Evolutionary conservation across 163 green algal species (phyloP).

Genomic region (Scenedesmus sp.): DNA sequence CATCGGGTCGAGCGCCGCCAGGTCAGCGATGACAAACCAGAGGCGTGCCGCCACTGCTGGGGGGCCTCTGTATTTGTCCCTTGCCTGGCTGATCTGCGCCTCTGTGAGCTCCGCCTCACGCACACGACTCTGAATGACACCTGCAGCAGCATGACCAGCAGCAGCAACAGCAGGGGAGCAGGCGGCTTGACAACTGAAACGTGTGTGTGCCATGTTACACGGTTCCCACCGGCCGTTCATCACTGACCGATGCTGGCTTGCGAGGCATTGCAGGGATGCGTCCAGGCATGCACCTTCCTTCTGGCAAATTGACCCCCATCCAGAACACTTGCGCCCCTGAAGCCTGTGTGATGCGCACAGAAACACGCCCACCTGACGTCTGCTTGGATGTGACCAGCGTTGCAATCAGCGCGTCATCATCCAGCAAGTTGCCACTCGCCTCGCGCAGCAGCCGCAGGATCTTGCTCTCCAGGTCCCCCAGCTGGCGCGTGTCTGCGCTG

Average conservation of each 20-base stretch:
- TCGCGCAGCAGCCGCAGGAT: constrained; percentile 79
- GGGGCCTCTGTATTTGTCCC: constrained; percentile 81
- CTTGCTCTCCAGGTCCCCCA: constrained; percentile 80
- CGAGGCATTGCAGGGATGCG: no score
- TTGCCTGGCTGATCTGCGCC: constrained; percentile 76
- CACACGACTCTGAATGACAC: constrained; percentile 72
- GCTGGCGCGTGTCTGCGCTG: constrained; percentile 81
- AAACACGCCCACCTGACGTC: constrained; percentile 68
- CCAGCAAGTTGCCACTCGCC: constrained; percentile 81
- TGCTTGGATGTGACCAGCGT: constrained; percentile 86
- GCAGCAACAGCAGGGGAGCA: no score
- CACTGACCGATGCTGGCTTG: no score
- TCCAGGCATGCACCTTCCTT: no score
- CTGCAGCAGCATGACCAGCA: constrained; percentile 40
- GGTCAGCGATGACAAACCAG: constrained; percentile 85
- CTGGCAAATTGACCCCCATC: no score
- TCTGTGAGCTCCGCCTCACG: constrained; percentile 86
- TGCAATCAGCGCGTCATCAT: constrained; percentile 84
- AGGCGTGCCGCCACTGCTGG: constrained; percentile 72
- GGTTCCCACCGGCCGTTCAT: no score
- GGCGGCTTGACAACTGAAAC: no score
- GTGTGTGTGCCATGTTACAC: no score
- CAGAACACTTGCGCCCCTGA: no score
- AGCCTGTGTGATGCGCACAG: no score
- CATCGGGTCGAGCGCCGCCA: constrained; percentile 82